Percentiles rank a stretch among this genome's conserved stretches.
phyloP scores from a whole-genome alignment of 2,329 filamentous ascomycete species.

The Xylariaceae sp. region DNA sequence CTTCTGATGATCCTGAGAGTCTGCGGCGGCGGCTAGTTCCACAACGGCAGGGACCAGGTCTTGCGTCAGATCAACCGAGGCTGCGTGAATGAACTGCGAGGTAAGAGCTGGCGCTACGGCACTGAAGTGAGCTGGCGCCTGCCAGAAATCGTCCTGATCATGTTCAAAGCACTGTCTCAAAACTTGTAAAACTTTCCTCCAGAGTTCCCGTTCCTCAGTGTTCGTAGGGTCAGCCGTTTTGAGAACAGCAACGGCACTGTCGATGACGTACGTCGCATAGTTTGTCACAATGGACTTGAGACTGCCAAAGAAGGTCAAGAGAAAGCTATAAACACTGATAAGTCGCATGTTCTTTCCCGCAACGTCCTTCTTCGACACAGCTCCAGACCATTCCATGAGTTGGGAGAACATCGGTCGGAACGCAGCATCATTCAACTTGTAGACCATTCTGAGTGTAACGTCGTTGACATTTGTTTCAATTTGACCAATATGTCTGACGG shows the following conservation, averaged over 20 bases:
- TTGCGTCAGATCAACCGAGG: constrained; percentile 37
- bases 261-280: constrained; percentile 82
- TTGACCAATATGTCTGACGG: constrained; percentile 47
- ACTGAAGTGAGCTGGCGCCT: constrained; percentile 80
- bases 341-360: constrained; percentile 58
- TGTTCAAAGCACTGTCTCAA: constrained; percentile 75
- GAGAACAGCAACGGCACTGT: constrained; percentile 66
- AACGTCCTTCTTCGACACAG: constrained; percentile 58
- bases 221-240: constrained; percentile 39
- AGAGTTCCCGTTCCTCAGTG: constrained; percentile 56
- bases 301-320: constrained; percentile 73
- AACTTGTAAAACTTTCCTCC: constrained; percentile 66
- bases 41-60: constrained; percentile 72
- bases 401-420: constrained; percentile 89
- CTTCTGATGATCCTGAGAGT: constrained; percentile 87
- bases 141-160: constrained; percentile 95
- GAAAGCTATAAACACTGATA: constrained; percentile 77
- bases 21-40: constrained; percentile 73
- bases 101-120: constrained; percentile 67
- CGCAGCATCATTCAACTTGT: constrained; percentile 90
- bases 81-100: constrained; percentile 56
- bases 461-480: constrained; percentile 66
- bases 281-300: constrained; percentile 92
- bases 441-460: constrained; percentile 81
- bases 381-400: constrained; percentile 76